Conservation (phyloP, 1,139 yeast species). For the Diutina pseudorugosa region DNA sequence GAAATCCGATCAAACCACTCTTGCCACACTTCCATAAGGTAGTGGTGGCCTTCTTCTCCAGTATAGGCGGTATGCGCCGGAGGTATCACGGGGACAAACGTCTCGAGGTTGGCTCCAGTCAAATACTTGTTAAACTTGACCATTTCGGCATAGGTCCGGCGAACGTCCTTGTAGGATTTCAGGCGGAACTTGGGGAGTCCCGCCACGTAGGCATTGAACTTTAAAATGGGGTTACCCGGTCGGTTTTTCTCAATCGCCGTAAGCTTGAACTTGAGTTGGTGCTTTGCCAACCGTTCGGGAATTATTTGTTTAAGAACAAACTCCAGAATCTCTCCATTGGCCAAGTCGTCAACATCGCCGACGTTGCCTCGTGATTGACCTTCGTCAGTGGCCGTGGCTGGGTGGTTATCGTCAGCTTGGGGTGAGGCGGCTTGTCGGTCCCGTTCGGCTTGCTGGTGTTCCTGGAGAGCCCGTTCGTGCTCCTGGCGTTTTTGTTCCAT, state of each 20-base stretch:
- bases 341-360: background rate
- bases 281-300: slow-evolving; percentile 39
- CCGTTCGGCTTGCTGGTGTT: background rate
- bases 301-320: slow-evolving; percentile 22
- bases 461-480: background rate
- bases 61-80: slow-evolving; percentile 66
- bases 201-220: slow-evolving; percentile 25
- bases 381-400: too few species aligned
- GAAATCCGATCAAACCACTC: slow-evolving; percentile 78
- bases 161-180: slow-evolving; percentile 53
- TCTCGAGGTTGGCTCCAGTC: slow-evolving; percentile 74
- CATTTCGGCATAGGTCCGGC: slow-evolving; percentile 74
- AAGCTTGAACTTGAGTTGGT: slow-evolving; percentile 18
- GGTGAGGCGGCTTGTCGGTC: background rate
- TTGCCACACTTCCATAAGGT: slow-evolving; percentile 52
- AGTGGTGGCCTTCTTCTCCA: slow-evolving; percentile 66
- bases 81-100: slow-evolving; percentile 87
- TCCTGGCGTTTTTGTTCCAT: background rate
- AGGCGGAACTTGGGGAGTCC: slow-evolving; percentile 73
- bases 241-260: slow-evolving; percentile 27
- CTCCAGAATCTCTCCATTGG: background rate
- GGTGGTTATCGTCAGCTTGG: too few species aligned
- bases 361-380: too few species aligned
- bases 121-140: slow-evolving; percentile 67
- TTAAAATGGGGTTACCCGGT: slow-evolving; percentile 32